Base-by-base conservation (phyloP, 768 basidiomycete species). In the Leccinum olivaceopallidum region DNA sequence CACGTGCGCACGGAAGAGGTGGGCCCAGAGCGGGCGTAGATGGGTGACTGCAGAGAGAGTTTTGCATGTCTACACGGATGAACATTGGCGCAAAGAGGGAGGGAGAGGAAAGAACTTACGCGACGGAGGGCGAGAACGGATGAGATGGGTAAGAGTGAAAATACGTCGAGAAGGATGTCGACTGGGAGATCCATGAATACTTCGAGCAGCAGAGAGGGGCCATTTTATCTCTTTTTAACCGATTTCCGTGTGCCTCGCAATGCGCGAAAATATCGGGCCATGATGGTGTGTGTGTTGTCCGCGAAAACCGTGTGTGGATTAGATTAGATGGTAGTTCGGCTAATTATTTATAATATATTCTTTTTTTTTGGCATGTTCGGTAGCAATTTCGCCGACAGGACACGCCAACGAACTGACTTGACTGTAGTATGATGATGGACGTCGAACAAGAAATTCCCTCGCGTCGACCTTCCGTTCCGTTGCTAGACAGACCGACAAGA, bases 1-100 rank as follows among this genome's bases (percentile, higher is more conserved):
- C 39, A 85, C 72, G 50, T 81, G 76, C 30, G 62, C 70, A 14
- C 72, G 73, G 32, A 87, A 67, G 24, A 83, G 74, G 8, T 73
- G 56, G 7, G 73, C 69, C 87, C 86, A 88, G 44, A 87, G 75
- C 44, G 76, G 71, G 37, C 79, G 81, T 0, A 78, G 67, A n/a
- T 75, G 78, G 0, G 85, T 83, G 18, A 81, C 66, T 4, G 75
- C 68, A 28, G 66, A 60, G 32, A 86, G 77, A 4, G 63, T 61
- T 60, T 72, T 81, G 69, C 76, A 85, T 16, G 83, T 80, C 86
- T 88, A 53, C 1, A 13, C 0, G 48, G 53, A 36, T 24, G 20
- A 24, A 13, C 22, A 24, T 9, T 16, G 37, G 20, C 9, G n/a
- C 20, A 48, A 0, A 54, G 52, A 13, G 37, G 6, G 44, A 51